These are phyloP conservation scores for Barnettozyma populi DNA, from an alignment of 805 yeast species.

Conservation along the genomic window DNA sequence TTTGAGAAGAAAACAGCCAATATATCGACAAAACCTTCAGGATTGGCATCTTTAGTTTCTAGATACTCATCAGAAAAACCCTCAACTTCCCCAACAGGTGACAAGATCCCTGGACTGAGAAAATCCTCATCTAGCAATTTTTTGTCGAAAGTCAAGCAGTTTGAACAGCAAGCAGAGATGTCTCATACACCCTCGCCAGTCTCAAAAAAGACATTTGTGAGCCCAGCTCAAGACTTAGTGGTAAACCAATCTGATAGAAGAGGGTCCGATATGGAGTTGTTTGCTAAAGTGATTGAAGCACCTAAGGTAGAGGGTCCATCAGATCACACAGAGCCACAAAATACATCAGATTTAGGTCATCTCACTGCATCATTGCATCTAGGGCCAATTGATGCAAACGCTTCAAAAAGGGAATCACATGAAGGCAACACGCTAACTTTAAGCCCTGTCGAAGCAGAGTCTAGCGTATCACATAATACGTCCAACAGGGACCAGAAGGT, in stretches of 20 bases:
- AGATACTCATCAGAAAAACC: slow-evolving; percentile 15
- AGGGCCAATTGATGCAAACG: background rate
- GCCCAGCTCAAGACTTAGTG: slow-evolving; percentile 19
- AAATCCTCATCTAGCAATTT: slow-evolving; percentile 26
- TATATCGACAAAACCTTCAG: slow-evolving; percentile 10
- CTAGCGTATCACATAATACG: background rate
- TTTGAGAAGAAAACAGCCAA: slow-evolving; percentile 1
- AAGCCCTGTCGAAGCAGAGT: background rate
- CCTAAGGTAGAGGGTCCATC: background rate
- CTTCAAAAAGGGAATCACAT: background rate
- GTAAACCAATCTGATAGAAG: slow-evolving; percentile 20
- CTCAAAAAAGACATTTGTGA: slow-evolving; percentile 9
- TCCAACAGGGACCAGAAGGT: background rate
- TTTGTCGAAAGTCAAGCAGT: slow-evolving; percentile 28
- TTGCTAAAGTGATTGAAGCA: background rate
- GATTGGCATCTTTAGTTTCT: slow-evolving; percentile 13
- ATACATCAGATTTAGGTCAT: background rate
- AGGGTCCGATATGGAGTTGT: slow-evolving; percentile 12
- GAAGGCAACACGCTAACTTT: background rate
- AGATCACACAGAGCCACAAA: background rate
- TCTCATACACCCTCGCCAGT: slow-evolving; percentile 13
- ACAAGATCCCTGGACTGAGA: slow-evolving; percentile 14
- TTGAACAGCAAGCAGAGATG: slow-evolving; percentile 20
- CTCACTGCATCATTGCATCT: background rate
- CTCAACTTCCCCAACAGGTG: background rate